phyloP scores from a whole-genome alignment of 2,329 filamentous ascomycete genomes.

The Pezicula neosporulosa region DNA sequence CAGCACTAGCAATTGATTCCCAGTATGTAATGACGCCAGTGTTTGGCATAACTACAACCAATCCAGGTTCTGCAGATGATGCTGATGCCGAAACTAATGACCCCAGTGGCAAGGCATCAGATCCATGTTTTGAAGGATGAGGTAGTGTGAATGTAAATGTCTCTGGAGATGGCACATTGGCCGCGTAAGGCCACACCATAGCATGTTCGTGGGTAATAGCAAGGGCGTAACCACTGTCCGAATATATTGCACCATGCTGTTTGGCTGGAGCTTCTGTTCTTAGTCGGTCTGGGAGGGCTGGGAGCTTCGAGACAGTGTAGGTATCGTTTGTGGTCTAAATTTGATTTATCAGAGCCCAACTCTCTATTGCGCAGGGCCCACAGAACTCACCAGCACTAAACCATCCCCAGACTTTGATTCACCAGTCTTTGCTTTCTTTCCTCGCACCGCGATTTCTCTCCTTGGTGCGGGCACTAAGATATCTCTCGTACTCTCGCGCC shows the following conservation, averaged over 20 bases:
- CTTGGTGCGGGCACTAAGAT: conserved; percentile 16
- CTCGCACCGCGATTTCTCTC: conserved; percentile 54
- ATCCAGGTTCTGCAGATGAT: conserved; percentile 74
- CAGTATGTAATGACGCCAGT: conserved; percentile 88
- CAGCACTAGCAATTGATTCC: conserved; percentile 90
- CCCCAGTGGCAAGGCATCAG: conserved; percentile 76
- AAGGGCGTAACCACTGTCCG: conserved; percentile 69
- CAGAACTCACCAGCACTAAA: conserved; percentile 56
- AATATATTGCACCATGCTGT: conserved; percentile 64
- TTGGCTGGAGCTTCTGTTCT: conserved; percentile 58
- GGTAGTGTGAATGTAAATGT: conserved; percentile 79
- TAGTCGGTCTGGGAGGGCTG: conserved; percentile 75
- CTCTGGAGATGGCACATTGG: conserved; percentile 65
- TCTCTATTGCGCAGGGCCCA: conserved; percentile 5
- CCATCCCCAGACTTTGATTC: conserved; percentile 69
- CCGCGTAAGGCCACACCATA: conserved; percentile 85
- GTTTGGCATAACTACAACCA: conserved; percentile 80
- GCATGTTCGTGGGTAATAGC: conserved; percentile 79
- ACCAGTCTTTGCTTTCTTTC: conserved; percentile 59
- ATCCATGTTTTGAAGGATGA: conserved; percentile 61
- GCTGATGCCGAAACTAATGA: conserved; percentile 77
- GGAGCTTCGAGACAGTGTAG: conserved; percentile 82
- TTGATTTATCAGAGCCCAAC: conserved; percentile 1
- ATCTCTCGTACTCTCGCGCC: conserved; percentile 25
- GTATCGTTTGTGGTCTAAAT: conserved; percentile 75